A percentile compares a stretch with the other conserved stretches of the same genome.
Conservation (phyloP, 495 filamentous ascomycete genomes). For the Penicillium paradoxum region DNA sequence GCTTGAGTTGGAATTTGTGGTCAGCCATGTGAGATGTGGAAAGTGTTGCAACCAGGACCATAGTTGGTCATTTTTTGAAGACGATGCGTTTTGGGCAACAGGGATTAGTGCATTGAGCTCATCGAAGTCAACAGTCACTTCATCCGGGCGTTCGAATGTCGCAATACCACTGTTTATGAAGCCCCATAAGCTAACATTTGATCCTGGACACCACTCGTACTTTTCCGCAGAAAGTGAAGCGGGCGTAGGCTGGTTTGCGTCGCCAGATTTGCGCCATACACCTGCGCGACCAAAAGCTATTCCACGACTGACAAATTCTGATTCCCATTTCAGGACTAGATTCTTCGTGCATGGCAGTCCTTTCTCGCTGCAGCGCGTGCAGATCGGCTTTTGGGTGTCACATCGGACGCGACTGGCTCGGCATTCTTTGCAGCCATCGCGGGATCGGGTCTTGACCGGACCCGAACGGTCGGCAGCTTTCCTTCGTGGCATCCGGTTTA, state of each 20-base stretch:
- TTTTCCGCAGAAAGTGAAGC: conserved; percentile 11
- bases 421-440: conserved; percentile 41
- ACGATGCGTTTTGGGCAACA: background rate
- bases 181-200: conserved; percentile 29
- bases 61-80: background rate
- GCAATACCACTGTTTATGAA: conserved; percentile 37
- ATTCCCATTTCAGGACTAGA: conserved; percentile 43
- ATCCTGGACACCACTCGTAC: conserved; percentile 30
- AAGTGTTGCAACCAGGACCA: conserved; percentile 1
- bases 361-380: conserved; percentile 35
- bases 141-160: conserved; percentile 28
- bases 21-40: background rate
- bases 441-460: conserved; percentile 43
- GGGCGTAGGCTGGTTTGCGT: conserved; percentile 6
- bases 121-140: conserved; percentile 27
- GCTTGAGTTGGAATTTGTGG: background rate
- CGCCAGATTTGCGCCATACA: conserved; percentile 36
- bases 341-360: conserved; percentile 37
- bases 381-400: conserved; percentile 40
- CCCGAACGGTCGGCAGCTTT: conserved; percentile 40
- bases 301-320: conserved; percentile 41
- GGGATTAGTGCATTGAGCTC: conserved; percentile 22
- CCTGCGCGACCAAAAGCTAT: conserved; percentile 42
- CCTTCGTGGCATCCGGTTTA: conserved; percentile 38
- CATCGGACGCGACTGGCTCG: conserved; percentile 42